Evolutionary conservation across 768 basidiomycete genomes (phyloP), one percentile per base, ranked within the genome.

Genomic region (Serendipita sp.): DNA sequence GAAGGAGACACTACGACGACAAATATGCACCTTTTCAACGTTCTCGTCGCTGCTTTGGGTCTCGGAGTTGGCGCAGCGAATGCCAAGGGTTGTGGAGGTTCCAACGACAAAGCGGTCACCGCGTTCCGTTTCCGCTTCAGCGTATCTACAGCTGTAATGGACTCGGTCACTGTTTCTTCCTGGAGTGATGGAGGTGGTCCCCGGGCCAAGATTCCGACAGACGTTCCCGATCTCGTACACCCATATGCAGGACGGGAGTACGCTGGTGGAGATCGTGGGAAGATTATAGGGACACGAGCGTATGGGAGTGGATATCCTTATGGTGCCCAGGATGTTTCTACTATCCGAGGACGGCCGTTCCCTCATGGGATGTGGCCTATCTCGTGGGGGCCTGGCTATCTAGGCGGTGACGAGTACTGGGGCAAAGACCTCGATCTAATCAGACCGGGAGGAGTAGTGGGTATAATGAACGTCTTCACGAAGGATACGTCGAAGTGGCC

Each of bases 261-360:
- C 46, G 65, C 44, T 46, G 65, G 65, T 10, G 65, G 54, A 18
- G 35, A 41, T 48, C 51, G 65, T 41, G 18, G 38, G n/a, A 37
- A 41, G 28, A 58, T 65, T 15, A 60, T 44, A 28, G 65, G 65
- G 4, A 63, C 54, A 28, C 34, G 66, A 13, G 64, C 53, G 13
- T 53, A 58, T n/a, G 65, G 65, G 35, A 65, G 65, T 38, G 65
- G 65, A 13, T 65, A 65, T 45, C 65, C 65, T 3, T 65, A 65
- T 38, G 65, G 65, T 60, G 56, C 28, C 10, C 24, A 60, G 16
- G 54, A 37, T 37, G 56, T 35, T 3, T 28, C 8, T 28, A 58
- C 54, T 35, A 5, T 65, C n/a, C 18, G 3, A 7, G 65, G 65
- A 3, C 5, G 65, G 13, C 65, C 65, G 13, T 60, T 65, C n/a